A percentile compares a stretch with the other conserved stretches of the same genome.
Evolutionary conservation across 495 filamentous ascomycete species (phyloP).

Genomic region (Staphylotrichum tortipilum): DNA sequence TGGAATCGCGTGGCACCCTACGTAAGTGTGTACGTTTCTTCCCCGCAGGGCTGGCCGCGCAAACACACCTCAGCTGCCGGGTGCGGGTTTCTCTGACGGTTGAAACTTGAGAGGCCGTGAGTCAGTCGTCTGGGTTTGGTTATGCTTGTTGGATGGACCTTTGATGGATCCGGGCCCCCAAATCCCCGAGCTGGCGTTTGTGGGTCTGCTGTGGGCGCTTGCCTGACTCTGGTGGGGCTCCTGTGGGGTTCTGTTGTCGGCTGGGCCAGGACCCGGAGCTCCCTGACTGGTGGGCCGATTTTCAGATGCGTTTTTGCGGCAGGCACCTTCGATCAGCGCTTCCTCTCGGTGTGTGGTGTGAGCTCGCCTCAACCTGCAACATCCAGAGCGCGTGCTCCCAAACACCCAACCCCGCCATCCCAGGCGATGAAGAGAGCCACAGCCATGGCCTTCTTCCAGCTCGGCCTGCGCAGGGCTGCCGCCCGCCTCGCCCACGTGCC

Average conservation of each 20-base stretch:
- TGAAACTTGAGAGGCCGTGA: no score
- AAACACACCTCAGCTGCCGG: no score
- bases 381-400: conserved; percentile 2
- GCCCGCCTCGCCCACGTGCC: conserved; percentile 47
- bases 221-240: neutral
- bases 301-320: neutral
- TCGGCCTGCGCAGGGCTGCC: conserved; percentile 43
- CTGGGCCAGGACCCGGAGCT: neutral
- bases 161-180: no score
- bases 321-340: neutral
- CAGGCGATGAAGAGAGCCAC: conserved; percentile 6
- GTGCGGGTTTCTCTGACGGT: no score
- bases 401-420: conserved; percentile 10
- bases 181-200: no score
- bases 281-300: conserved; percentile 13
- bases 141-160: no score
- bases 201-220: no score
- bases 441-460: conserved; percentile 41
- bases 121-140: no score
- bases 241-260: neutral
- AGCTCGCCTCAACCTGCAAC: no score
- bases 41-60: no score
- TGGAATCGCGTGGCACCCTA: no score
- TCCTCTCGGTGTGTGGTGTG: neutral
- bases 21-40: no score